phyloP scores from a whole-genome alignment of 2,329 filamentous ascomycete genomes.

The Magnaporthiopsis incrustans region DNA sequence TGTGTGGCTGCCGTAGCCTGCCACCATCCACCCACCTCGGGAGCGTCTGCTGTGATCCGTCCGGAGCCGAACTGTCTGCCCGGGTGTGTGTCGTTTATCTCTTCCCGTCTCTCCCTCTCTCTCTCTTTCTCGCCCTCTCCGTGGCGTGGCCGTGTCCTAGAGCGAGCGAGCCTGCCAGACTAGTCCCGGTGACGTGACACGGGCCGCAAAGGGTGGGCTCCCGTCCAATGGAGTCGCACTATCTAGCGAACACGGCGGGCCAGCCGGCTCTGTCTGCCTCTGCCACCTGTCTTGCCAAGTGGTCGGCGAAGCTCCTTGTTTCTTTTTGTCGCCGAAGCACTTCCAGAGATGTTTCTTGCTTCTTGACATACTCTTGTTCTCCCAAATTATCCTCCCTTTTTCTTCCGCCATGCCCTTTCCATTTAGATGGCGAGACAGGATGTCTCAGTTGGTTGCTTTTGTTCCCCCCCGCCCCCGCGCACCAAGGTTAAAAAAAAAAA shows the following conservation, averaged over 20 bases:
- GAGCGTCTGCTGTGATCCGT: neutral
- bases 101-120: neutral
- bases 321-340: too few relatives aligned
- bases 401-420: neutral
- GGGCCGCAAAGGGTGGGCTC: neutral
- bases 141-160: neutral
- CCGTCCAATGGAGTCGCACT: neutral
- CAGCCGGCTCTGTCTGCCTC: neutral
- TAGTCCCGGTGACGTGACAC: neutral
- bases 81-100: neutral
- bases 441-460: neutral
- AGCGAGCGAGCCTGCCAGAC: neutral
- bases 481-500: neutral
- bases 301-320: too few relatives aligned
- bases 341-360: too few relatives aligned
- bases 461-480: too few relatives aligned
- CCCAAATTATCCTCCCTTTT: neutral
- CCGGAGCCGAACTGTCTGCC: neutral
- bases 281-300: neutral
- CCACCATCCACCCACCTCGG: neutral
- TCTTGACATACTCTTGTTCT: too few relatives aligned
- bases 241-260: neutral
- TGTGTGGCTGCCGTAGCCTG: neutral
- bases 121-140: neutral
- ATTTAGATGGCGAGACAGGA: neutral